Evolutionary conservation across 2,329 filamentous ascomycete species (phyloP).

Genomic region (Pestalotiopsis sp.): DNA sequence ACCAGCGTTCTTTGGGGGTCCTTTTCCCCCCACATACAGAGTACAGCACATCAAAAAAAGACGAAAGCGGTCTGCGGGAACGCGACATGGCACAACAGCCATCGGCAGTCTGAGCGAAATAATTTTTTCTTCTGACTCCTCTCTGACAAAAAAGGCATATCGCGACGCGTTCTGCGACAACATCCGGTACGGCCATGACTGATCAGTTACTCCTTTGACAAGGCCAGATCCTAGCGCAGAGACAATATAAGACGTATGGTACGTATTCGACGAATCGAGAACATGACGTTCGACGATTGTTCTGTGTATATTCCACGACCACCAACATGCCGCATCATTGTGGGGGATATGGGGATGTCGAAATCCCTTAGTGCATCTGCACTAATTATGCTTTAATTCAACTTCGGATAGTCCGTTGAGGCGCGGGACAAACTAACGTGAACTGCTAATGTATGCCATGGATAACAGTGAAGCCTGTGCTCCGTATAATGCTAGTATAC

Average conservation of each 20-base stretch:
- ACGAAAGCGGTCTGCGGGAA: conserved; percentile 3
- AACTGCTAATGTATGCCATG: neutral
- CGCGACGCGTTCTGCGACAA: conserved; percentile 10
- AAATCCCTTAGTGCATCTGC: conserved; percentile 1
- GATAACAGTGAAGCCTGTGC: neutral
- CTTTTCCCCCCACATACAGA: neutral
- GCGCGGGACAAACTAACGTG: neutral
- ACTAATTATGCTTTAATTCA: conserved; percentile 8
- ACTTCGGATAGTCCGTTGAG: neutral
- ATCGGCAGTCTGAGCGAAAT: conserved; percentile 3
- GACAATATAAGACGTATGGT: neutral
- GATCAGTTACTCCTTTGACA: neutral
- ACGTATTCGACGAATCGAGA: neutral
- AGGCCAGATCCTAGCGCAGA: neutral
- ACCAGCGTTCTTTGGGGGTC: neutral
- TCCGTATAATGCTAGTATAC: neutral
- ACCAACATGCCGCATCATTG: neutral
- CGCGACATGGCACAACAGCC: neutral
- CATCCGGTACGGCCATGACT: neutral
- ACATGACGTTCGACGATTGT: conserved; percentile 1
- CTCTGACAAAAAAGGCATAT: neutral
- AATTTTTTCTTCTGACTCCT: neutral
- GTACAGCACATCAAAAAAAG: neutral
- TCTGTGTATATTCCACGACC: conserved; percentile 5
- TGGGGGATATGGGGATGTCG: conserved; percentile 6